phyloP scores from a whole-genome alignment of 306 rosid species.

The Echinosophora koreensis region DNA sequence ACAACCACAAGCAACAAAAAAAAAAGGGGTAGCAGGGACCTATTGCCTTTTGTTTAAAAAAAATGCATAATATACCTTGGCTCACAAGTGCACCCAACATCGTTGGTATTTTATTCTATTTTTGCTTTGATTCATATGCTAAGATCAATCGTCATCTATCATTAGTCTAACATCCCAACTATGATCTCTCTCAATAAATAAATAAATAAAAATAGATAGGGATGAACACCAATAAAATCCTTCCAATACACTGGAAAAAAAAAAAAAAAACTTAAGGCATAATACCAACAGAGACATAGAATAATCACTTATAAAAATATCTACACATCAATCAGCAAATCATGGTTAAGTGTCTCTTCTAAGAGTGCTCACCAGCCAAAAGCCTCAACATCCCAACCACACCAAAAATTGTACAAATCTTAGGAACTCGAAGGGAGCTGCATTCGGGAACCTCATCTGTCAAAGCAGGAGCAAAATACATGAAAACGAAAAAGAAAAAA shows the following conservation, averaged over 20 bases:
- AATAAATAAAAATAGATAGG: neutral
- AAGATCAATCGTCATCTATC: slow-evolving; percentile 15
- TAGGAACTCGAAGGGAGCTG: slow-evolving; percentile 77
- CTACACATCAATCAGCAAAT: slow-evolving; percentile 38
- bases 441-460: slow-evolving; percentile 85
- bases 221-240: slow-evolving; percentile 26
- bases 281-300: slow-evolving; percentile 6
- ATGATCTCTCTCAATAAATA: slow-evolving; percentile 11
- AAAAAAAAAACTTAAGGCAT: slow-evolving; percentile 29
- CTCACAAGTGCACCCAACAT: slow-evolving; percentile 18
- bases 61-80: neutral
- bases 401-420: slow-evolving; percentile 78
- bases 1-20: slow-evolving; percentile 14
- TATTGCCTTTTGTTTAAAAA: neutral
- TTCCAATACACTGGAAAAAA: slow-evolving; percentile 21
- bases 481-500: neutral
- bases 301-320: slow-evolving; percentile 14
- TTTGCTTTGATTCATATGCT: slow-evolving; percentile 26
- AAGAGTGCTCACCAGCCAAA: slow-evolving; percentile 73
- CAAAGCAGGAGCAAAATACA: slow-evolving; percentile 38
- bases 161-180: slow-evolving; percentile 16
- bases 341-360: slow-evolving; percentile 23
- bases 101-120: slow-evolving; percentile 16
- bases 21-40: slow-evolving; percentile 27
- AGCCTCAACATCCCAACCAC: slow-evolving; percentile 90